Conservation (phyloP, 1,139 yeast genomes). For the Hanseniaspora gamundiae region DNA sequence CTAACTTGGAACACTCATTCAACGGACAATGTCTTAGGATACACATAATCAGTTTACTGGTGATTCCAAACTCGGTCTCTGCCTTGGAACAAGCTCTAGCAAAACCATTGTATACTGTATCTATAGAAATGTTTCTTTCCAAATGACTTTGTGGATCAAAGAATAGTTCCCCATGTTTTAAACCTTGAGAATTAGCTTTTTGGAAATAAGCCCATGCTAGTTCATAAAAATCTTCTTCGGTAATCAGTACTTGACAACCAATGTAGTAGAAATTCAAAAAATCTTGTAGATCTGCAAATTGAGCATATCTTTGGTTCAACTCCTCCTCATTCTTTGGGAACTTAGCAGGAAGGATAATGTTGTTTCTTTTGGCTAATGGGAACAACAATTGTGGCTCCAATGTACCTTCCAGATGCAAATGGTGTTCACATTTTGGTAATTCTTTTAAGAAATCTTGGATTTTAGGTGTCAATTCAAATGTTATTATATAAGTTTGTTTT, state of each 20-base stretch:
- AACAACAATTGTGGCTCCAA: conserved; percentile 59
- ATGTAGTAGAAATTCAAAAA: conserved; percentile 67
- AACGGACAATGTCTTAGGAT: conserved; percentile 62
- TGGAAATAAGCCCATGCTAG: conserved; percentile 63
- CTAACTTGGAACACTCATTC: conserved; percentile 41
- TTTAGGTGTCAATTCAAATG: conserved; percentile 11
- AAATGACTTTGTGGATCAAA: conserved; percentile 81
- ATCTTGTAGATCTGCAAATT: conserved; percentile 59
- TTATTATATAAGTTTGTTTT: neutral
- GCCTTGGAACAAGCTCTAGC: conserved; percentile 53
- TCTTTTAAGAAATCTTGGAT: conserved; percentile 39
- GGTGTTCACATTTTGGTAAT: conserved; percentile 76
- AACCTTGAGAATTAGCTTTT: conserved; percentile 49
- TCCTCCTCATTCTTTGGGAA: conserved; percentile 46
- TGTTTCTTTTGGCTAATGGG: conserved; percentile 51
- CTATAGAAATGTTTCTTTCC: conserved; percentile 48
- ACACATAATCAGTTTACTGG: conserved; percentile 69
- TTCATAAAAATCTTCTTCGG: conserved; percentile 58
- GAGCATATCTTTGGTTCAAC: conserved; percentile 44
- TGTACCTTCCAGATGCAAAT: conserved; percentile 72
- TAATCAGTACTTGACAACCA: conserved; percentile 60
- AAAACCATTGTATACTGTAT: conserved; percentile 51
- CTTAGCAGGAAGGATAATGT: conserved; percentile 40
- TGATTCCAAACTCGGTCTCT: conserved; percentile 40
- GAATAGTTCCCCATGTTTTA: conserved; percentile 57